These are phyloP conservation scores for Cucumis cinereus DNA, from an alignment of 306 rosid genomes.

Conservation along the genomic window DNA sequence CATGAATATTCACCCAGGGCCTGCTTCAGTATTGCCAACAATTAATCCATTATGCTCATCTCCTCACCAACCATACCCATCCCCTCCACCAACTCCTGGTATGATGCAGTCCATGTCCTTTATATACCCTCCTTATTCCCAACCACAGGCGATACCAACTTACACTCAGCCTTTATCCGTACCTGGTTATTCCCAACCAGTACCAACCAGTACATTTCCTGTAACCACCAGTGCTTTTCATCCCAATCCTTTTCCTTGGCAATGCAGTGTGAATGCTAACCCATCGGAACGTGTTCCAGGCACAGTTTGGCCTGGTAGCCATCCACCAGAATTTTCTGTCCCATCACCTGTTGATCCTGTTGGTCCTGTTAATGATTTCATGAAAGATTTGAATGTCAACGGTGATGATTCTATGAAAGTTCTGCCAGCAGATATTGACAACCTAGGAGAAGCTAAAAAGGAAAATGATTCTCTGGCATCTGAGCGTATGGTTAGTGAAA, in stretches of 20 bases:
- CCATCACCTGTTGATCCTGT: slow-evolving; percentile 63
- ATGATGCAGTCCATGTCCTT: slow-evolving; percentile 85
- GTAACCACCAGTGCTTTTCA: slow-evolving; percentile 62
- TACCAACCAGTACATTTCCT: slow-evolving; percentile 59
- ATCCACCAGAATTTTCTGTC: slow-evolving; percentile 68
- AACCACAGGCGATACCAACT: slow-evolving; percentile 48
- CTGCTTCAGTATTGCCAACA: slow-evolving; percentile 37
- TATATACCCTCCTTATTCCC: slow-evolving; percentile 66
- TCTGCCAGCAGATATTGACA: slow-evolving; percentile 38
- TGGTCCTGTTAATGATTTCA: slow-evolving; percentile 40
- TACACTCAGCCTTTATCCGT: slow-evolving; percentile 58
- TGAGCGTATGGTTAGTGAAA: slow-evolving; percentile 21
- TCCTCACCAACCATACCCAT: slow-evolving; percentile 78
- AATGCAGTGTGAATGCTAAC: slow-evolving; percentile 44
- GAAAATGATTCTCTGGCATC: slow-evolving; percentile 26
- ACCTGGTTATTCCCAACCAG: slow-evolving; percentile 10
- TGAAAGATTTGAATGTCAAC: slow-evolving; percentile 33
- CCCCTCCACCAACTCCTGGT: slow-evolving; percentile 89
- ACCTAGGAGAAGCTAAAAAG: slow-evolving; percentile 31
- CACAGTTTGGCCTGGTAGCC: slow-evolving; percentile 67
- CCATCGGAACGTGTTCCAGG: slow-evolving; percentile 56
- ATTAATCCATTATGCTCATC: slow-evolving; percentile 71
- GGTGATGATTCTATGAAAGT: slow-evolving; percentile 32
- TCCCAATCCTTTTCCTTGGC: slow-evolving; percentile 78
- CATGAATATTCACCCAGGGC: slow-evolving; percentile 78